phyloP scores from a whole-genome alignment of 257 asterid genomes.

The Fraxinus anomala region DNA sequence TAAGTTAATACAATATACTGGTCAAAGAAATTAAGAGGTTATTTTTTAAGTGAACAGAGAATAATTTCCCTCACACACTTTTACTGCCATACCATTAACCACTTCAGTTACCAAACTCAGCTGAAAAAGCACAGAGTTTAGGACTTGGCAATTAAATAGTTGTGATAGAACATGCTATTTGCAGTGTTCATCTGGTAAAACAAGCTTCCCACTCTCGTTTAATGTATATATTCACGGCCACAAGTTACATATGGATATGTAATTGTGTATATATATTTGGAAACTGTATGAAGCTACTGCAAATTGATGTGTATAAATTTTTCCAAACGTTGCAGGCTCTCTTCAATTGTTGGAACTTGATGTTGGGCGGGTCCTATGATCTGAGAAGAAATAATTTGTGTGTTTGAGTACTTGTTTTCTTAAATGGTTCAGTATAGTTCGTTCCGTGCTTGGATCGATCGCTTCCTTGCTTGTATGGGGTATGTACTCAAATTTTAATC shows the following conservation, averaged over 20 bases:
- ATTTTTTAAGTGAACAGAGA: background rate
- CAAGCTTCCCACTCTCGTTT: background rate
- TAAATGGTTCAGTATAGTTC: conserved; percentile 57
- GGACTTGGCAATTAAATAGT: background rate
- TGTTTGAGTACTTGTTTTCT: conserved; percentile 34
- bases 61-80: background rate
- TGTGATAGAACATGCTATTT: background rate
- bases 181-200: background rate
- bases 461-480: conserved; percentile 79
- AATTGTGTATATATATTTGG: background rate
- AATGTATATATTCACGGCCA: background rate
- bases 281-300: background rate
- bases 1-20: background rate
- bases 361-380: conserved; percentile 35
- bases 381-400: conserved; percentile 25
- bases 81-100: background rate
- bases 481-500: conserved; percentile 51
- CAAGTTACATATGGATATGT: background rate
- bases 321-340: conserved; percentile 26
- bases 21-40: background rate
- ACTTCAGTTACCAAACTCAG: background rate
- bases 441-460: conserved; percentile 67
- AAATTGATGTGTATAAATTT: background rate
- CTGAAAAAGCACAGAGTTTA: background rate
- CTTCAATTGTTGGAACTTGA: conserved; percentile 19